Evolutionary conservation across 1,139 yeast species (phyloP), one percentile per base, ranked within the genome.

Genomic region (Candida mesenterica): DNA sequence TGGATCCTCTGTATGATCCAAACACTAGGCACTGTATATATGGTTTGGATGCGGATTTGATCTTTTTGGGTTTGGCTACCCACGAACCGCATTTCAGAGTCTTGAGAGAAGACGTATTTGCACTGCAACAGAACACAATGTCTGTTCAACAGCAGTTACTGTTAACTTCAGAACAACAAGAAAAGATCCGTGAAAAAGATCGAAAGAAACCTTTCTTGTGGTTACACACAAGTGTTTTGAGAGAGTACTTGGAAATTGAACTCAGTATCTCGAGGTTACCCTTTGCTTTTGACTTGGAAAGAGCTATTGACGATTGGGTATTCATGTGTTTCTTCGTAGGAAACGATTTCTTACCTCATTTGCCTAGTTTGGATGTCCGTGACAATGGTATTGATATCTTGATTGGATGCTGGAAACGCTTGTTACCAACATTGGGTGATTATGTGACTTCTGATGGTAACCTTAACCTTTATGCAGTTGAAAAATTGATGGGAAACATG

Each of bases 241-340:
- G 98, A 43, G 97, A 94, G 53, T 94, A 94, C 53, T 69, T 94
- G 40, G 87, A 82, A 38, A 78, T 86, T 8, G 99, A 94, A 59
- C 69, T 94, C 37, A 72, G 67, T 41, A 77, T 85, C 19, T 88
- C 90, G 2, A 72, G 82, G 31, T 57, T 83, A 20, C 74, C 88
- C 1, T 83, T 86, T 51, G 75, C 80, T 13, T 89, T 84, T 61
- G 97, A 92, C 55, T 62, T 89, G 42, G 99, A 94, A 62, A 73
- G 98, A 40, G 97, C 97, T 3, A 82, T 94, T 42, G 99, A 94
- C 57, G 99, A 94, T 63, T 94, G 98, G 98, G 90, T 94, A 13
- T 94, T 94, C 49, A 84, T 94, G 90, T 92, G 97, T 73, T 94
- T 94, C 67, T 94, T 94, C 57, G 95, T 92, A 40, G 99, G 99